Percentiles rank a stretch among this genome's conserved stretches.
These are phyloP conservation scores for Fusarium tjaetaba DNA, from an alignment of 2,329 filamentous ascomycete species.

Conservation along the genomic window DNA sequence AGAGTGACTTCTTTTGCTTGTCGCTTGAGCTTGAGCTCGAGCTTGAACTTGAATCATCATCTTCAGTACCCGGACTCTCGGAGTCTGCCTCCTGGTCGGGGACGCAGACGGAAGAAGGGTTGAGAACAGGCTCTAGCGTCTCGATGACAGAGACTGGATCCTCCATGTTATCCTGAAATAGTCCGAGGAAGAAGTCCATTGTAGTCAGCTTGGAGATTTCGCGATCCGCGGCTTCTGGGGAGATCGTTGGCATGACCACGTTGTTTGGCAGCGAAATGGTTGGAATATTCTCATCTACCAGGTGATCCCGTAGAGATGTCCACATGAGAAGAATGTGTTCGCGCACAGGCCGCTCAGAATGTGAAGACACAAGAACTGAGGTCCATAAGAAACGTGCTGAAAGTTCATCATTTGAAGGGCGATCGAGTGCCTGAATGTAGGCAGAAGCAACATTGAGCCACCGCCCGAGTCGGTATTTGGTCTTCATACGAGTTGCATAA, in stretches of 20 bases:
- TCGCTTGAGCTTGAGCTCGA: background rate
- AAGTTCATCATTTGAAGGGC: constrained; percentile 51
- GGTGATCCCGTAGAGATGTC: constrained; percentile 65
- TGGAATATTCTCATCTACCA: constrained; percentile 53
- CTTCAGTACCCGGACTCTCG: constrained; percentile 21
- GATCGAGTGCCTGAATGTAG: constrained; percentile 52
- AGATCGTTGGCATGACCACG: constrained; percentile 86
- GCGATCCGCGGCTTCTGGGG: constrained; percentile 82
- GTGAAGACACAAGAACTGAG: constrained; percentile 62
- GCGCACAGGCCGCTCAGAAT: constrained; percentile 62
- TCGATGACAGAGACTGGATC: constrained; percentile 89
- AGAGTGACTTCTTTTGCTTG: constrained; percentile 52
- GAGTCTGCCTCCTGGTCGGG: constrained; percentile 28
- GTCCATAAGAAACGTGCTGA: constrained; percentile 68
- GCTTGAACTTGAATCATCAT: constrained; percentile 27
- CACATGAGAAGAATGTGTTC: constrained; percentile 68
- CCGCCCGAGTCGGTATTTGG: constrained; percentile 59
- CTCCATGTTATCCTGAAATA: constrained; percentile 85
- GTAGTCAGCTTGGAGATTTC: constrained; percentile 94
- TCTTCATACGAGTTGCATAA: constrained; percentile 58
- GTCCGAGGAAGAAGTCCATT: constrained; percentile 92
- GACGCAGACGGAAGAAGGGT: constrained; percentile 69
- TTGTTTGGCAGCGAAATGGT: constrained; percentile 81
- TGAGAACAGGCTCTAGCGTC: constrained; percentile 89
- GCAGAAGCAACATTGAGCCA: constrained; percentile 63